phyloP scores from a whole-genome alignment of 169 alveolate species.

The Plasmodium cynomolgi region DNA sequence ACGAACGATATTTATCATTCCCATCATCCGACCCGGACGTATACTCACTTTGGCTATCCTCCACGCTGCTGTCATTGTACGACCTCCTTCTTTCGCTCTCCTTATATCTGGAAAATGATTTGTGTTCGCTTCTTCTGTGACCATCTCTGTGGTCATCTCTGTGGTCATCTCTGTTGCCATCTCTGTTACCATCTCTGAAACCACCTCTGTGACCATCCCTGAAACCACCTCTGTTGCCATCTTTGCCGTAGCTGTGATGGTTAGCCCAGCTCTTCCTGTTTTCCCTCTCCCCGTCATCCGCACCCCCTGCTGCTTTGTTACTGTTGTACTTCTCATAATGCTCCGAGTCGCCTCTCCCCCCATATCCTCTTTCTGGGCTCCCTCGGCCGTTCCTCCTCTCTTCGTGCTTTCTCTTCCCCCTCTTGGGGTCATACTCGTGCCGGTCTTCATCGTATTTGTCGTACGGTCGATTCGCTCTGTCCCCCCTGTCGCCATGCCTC shows the following conservation, averaged over 20 bases:
- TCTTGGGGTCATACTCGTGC: background rate
- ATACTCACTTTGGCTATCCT: conserved; percentile 34
- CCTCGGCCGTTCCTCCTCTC: conserved; percentile 16
- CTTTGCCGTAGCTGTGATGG: background rate
- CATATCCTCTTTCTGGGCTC: conserved; percentile 17
- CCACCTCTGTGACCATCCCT: background rate
- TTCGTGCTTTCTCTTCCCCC: conserved; percentile 16
- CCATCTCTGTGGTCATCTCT: background rate
- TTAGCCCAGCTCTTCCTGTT: background rate
- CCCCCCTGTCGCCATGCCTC: background rate
- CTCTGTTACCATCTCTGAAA: background rate
- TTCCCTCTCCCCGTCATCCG: background rate
- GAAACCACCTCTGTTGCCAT: background rate
- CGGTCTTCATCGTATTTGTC: conserved; percentile 13
- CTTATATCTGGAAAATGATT: background rate
- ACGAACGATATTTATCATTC: background rate
- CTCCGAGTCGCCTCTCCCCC: background rate
- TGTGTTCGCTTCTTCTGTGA: background rate
- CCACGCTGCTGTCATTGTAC: background rate
- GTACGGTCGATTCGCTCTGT: background rate
- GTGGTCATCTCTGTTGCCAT: background rate
- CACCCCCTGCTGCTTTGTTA: background rate
- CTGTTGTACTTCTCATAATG: conserved; percentile 16
- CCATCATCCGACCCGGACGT: conserved; percentile 11
- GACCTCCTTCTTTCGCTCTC: background rate